A percentile compares a stretch with the other conserved stretches of the same genome.
Conservation (phyloP, 306 rosid species). For the Carpinus fangiana region DNA sequence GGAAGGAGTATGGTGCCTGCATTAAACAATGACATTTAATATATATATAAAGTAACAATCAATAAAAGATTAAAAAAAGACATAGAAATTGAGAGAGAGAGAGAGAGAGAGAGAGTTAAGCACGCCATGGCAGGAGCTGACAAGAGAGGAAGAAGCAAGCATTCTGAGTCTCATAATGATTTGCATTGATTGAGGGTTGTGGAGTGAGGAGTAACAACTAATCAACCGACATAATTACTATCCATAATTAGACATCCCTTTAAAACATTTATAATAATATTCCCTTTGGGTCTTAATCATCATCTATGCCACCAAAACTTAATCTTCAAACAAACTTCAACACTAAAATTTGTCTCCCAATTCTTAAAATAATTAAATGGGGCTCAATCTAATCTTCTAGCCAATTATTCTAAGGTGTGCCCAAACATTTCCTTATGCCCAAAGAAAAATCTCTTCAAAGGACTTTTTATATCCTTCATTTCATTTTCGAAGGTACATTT, state of each 20-base stretch:
- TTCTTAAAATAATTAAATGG: too few species aligned
- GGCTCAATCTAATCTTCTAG: not conserved
- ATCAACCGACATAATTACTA: constrained; percentile 37
- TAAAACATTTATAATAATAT: constrained; percentile 18
- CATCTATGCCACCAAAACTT: constrained; percentile 33
- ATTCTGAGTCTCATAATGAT: constrained; percentile 35
- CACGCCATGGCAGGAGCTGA: constrained; percentile 10
- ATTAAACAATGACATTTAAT: constrained; percentile 6
- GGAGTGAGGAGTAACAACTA: constrained; percentile 36
- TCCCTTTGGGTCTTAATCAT: not conserved
- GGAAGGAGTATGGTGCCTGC: constrained; percentile 23
- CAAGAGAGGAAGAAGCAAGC: constrained; percentile 16
- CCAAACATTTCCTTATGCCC: not conserved
- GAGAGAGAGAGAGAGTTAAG: constrained; percentile 3
- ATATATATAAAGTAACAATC: not conserved
- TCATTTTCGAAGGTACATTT: too few species aligned
- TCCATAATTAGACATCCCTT: constrained; percentile 30
- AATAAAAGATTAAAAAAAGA: not conserved
- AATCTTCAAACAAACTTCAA: constrained; percentile 30
- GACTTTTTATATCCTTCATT: too few species aligned
- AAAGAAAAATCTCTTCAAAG: not conserved
- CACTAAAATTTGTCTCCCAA: not conserved
- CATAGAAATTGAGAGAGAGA: not conserved
- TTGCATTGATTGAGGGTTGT: constrained; percentile 40
- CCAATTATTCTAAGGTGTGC: not conserved